Evolutionary conservation across 2,329 filamentous ascomycete species (phyloP), one percentile per base, ranked within the genome.

Genomic region (Proliferodiscus dingleyae): DNA sequence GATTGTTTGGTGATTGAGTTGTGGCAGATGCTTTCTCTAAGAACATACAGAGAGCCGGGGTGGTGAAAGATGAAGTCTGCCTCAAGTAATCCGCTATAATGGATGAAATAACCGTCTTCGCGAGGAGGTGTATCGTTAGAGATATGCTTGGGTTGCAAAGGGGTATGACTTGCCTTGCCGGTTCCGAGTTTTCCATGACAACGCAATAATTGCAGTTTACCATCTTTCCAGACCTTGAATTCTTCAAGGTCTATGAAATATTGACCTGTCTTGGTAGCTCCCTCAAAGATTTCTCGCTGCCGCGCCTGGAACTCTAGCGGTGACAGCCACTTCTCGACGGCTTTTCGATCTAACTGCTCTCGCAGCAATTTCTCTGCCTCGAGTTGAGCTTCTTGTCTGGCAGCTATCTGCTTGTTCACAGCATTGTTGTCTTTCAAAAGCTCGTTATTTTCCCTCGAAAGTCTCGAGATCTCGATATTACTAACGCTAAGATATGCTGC

Each of bases 241-340:
- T 41, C 41, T 6, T 43, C 30, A 4, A 28, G 37, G 13, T 54
- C 37, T 8, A 50, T 11, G 28, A 54, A 52, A 43, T 45, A 54
- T 4, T 37, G 13, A 3, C 49, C 49, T 2, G 37, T 34, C 9
- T 29, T 18, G 3, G 37, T 33, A 10, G 42, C 33, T 5, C 4
- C 15, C 18, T 51, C 43, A 32, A 47, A 37, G n/a, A 45, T 39
- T 7, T 46, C 33, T 13, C 28, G 36, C 37, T 52, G 49, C 21
- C 24, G 36, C 2, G 43, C 44, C 28, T 47, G 49, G 28, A 45
- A 50, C n/a, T 54, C 42, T 6, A 54, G 36, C 3, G 49, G 44
- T 11, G 52, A 54, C 3, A 54, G 45, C 52, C 52, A 52, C 5
- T 24, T 34, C 26, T 54, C 52, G n/a, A 54, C 46, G 7, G 40